Conservation (phyloP, 768 basidiomycete species). For the Boletellus ananas region DNA sequence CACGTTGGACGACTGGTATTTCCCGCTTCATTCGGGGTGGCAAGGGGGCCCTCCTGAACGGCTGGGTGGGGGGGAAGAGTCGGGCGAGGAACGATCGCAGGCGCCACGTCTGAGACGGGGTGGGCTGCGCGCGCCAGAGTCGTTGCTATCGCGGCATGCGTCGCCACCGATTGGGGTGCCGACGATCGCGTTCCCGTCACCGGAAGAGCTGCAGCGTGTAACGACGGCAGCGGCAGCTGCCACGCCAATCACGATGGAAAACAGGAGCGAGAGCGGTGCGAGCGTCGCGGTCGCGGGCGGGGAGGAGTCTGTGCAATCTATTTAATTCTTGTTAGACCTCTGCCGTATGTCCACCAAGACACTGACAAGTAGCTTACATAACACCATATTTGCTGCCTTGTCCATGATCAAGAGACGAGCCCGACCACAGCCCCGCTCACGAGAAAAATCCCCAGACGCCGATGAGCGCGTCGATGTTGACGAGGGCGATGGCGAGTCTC, state of each 20-base stretch:
- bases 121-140: conserved; percentile 63
- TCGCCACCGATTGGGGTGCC: conserved; percentile 33
- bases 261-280: conserved; percentile 7
- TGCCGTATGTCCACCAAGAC: neutral
- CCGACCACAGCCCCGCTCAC: conserved; percentile 57
- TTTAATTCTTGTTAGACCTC: conserved; percentile 9
- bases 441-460: conserved; percentile 45
- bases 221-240: conserved; percentile 11
- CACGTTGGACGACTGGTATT: conserved; percentile 31
- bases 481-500: conserved; percentile 34
- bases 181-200: conserved; percentile 16
- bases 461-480: conserved; percentile 12
- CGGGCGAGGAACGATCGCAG: conserved; percentile 34
- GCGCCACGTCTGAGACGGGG: conserved; percentile 61
- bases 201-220: conserved; percentile 21
- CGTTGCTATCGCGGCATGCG: conserved; percentile 46
- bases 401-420: conserved; percentile 72
- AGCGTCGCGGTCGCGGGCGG: neutral
- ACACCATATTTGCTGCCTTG: neutral
- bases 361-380: conserved; percentile 6
- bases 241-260: neutral
- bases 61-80: conserved; percentile 25
- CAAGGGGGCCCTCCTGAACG: conserved; percentile 16
- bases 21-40: conserved; percentile 27
- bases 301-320: conserved; percentile 15